Evolutionary conservation across 75 land plant species (phyloP).

Genomic region (Pinus taeda): DNA sequence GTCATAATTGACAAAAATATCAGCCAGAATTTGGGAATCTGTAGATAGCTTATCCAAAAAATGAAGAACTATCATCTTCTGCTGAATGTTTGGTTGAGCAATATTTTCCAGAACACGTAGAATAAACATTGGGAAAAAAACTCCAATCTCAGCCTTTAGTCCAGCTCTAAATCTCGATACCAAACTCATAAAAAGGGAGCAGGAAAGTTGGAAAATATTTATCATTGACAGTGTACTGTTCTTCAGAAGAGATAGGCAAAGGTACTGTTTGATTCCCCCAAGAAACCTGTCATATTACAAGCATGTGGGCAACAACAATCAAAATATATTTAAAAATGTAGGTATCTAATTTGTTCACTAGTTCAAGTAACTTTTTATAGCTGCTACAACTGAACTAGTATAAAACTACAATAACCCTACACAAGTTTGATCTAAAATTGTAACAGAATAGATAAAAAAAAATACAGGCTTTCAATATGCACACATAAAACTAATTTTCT

Average conservation of each 20-base stretch:
- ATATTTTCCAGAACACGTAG: conserved; percentile 80
- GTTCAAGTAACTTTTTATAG: background rate
- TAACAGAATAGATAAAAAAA: background rate
- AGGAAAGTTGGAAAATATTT: conserved; percentile 71
- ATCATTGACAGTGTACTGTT: conserved; percentile 72
- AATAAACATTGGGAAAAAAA: conserved; percentile 85
- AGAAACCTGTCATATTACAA: conserved; percentile 53
- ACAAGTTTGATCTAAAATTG: background rate
- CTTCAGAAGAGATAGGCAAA: conserved; percentile 74
- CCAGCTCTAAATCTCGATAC: conserved; percentile 69
- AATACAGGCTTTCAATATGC: background rate
- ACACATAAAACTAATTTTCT: background rate
- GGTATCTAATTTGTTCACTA: background rate
- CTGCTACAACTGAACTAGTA: background rate
- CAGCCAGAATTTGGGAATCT: conserved; percentile 68
- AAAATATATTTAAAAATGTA: background rate
- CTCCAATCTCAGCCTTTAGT: conserved; percentile 77
- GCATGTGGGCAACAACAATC: background rate
- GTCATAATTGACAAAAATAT: conserved; percentile 86
- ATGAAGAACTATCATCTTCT: conserved; percentile 73
- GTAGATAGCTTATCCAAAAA: conserved; percentile 55
- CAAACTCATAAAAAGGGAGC: conserved; percentile 67
- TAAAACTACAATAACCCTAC: background rate
- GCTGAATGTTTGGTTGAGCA: conserved; percentile 70
- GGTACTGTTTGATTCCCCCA: conserved; percentile 63